Percentiles rank a stretch among this genome's conserved stretches.
Evolutionary conservation across 2,329 filamentous ascomycete genomes (phyloP).

Genomic region (Sporothrix humicola): DNA sequence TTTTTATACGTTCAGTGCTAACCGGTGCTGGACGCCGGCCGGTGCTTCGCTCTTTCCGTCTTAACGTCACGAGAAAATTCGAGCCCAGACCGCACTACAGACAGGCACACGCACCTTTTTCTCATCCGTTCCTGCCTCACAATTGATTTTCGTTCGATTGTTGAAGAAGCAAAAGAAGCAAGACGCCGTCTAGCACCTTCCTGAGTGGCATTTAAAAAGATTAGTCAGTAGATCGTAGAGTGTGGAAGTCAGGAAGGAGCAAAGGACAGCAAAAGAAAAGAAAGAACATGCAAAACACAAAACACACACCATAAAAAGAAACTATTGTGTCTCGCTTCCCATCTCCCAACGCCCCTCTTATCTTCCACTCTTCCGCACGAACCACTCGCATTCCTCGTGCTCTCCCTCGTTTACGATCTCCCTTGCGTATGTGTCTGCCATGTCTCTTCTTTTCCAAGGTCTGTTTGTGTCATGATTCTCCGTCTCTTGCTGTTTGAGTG

Average conservation of each 20-base stretch:
- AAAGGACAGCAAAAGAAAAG: too few relatives aligned
- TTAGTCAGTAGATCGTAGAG: neutral
- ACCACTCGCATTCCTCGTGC: conserved; percentile 17
- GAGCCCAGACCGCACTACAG: neutral
- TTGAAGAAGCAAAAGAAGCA: neutral
- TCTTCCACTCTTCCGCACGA: conserved; percentile 8
- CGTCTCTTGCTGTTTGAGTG: neutral
- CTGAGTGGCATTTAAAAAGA: neutral
- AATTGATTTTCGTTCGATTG: neutral
- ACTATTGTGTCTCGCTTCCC: neutral
- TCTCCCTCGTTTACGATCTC: conserved; percentile 1
- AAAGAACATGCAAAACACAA: too few relatives aligned
- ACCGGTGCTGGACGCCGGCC: conserved; percentile 12
- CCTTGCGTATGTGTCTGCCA: neutral
- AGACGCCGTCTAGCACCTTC: neutral
- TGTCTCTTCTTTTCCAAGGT: neutral
- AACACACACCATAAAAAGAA: neutral
- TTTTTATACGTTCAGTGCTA: conserved; percentile 9
- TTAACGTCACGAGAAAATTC: neutral
- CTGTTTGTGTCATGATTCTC: neutral
- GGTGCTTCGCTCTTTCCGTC: conserved; percentile 20
- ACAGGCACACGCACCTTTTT: neutral
- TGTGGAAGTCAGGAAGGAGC: neutral
- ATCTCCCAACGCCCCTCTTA: neutral
- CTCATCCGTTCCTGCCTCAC: conserved; percentile 9